Evolutionary conservation across 306 rosid species (phyloP).

Genomic region (Dalbergia cochinchinensis): DNA sequence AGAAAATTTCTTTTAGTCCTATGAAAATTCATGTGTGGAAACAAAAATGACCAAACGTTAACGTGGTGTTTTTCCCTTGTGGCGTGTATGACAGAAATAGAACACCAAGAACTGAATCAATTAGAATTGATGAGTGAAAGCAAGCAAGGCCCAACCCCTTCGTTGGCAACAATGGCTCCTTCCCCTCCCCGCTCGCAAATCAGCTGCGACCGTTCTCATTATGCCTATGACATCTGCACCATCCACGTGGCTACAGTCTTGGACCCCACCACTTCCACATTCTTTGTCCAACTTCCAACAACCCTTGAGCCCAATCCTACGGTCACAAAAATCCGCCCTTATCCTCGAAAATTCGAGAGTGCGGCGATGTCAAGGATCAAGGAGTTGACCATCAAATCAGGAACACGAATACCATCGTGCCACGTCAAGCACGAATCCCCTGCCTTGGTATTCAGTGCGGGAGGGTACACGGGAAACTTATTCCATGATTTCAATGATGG

Average conservation of each 20-base stretch:
- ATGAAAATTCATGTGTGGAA: too few relatives aligned
- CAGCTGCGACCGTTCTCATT: conserved; percentile 53
- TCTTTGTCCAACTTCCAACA: conserved; percentile 38
- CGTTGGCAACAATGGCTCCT: not conserved
- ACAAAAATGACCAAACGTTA: too few relatives aligned
- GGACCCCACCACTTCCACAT: not conserved
- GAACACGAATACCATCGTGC: not conserved
- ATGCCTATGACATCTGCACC: conserved; percentile 51
- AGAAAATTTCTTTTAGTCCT: too few relatives aligned
- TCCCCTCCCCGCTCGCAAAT: not conserved
- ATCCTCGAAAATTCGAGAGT: conserved; percentile 50
- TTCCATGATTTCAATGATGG: conserved; percentile 58
- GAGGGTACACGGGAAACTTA: conserved; percentile 63
- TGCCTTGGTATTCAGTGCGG: conserved; percentile 51
- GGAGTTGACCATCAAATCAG: not conserved
- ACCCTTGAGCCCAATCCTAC: not conserved
- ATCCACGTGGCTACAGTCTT: conserved; percentile 50
- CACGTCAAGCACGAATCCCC: conserved; percentile 17
- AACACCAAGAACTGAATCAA: too few relatives aligned
- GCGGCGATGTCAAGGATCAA: too few relatives aligned
- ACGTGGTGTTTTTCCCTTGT: too few relatives aligned
- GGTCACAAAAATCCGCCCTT: conserved; percentile 53
- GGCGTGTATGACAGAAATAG: not conserved
- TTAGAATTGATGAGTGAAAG: not conserved
- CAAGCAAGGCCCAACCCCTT: not conserved